A percentile compares a stretch with the other conserved stretches of the same genome.
Evolutionary conservation across 2,329 filamentous ascomycete genomes (phyloP).

Genomic region (Byssothecium circinans): DNA sequence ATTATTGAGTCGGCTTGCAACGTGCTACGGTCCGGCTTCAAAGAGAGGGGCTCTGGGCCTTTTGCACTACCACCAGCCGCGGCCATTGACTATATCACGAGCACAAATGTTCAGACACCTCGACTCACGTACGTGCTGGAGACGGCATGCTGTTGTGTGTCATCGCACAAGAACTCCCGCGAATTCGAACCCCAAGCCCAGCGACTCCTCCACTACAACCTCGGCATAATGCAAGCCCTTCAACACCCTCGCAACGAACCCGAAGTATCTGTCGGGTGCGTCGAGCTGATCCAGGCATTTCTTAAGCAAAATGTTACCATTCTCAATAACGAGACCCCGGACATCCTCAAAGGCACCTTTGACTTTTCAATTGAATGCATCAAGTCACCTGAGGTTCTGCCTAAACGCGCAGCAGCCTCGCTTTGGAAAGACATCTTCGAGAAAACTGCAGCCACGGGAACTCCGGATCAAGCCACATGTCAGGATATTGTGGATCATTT

Average conservation of each 20-base stretch:
- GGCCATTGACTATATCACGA: constrained; percentile 67
- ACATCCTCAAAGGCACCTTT: constrained; percentile 67
- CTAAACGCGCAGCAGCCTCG: constrained; percentile 71
- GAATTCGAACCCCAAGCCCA: constrained; percentile 32
- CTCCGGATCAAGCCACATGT: constrained; percentile 29
- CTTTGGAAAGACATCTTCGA: constrained; percentile 63
- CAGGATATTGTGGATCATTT: constrained; percentile 42
- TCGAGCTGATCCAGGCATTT: constrained; percentile 70
- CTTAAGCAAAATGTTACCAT: constrained; percentile 63
- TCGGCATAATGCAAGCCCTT: constrained; percentile 64
- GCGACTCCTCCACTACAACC: constrained; percentile 60
- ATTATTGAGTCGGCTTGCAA: constrained; percentile 72
- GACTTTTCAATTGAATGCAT: constrained; percentile 71
- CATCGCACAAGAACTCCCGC: constrained; percentile 51
- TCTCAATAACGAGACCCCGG: constrained; percentile 61
- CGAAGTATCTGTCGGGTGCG: constrained; percentile 71
- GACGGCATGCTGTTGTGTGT: constrained; percentile 67
- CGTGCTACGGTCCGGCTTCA: constrained; percentile 73
- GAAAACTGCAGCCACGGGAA: constrained; percentile 30
- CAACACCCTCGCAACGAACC: constrained; percentile 65
- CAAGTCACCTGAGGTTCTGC: constrained; percentile 70
- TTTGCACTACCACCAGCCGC: constrained; percentile 72
- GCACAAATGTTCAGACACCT: constrained; percentile 62
- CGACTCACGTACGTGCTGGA: constrained; percentile 69
- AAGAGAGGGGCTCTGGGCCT: constrained; percentile 71